These are phyloP conservation scores for Podospora pseudocomata DNA, from an alignment of 495 filamentous ascomycete species.

Conservation along the genomic window DNA sequence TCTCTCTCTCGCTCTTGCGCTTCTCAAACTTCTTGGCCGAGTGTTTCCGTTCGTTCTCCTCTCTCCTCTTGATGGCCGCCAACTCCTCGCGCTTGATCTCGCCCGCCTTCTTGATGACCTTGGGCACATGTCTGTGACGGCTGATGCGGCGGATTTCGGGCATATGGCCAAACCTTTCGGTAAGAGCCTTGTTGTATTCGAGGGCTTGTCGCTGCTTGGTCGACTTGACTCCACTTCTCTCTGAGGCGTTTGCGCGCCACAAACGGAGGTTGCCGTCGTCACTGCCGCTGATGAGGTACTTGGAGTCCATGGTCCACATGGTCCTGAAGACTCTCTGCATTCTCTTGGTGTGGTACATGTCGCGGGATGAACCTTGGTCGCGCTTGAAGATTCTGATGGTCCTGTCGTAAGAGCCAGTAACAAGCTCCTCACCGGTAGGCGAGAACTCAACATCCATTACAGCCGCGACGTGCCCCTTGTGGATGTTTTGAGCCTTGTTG, in stretches of 20 bases:
- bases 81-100: slow-evolving; percentile 96
- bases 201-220: slow-evolving; percentile 76
- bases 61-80: slow-evolving; percentile 75
- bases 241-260: slow-evolving; percentile 86
- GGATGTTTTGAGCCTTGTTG: slow-evolving; percentile 68
- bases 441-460: slow-evolving; percentile 97
- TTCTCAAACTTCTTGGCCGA: slow-evolving; percentile 70
- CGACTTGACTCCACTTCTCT: slow-evolving; percentile 79
- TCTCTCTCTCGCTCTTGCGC: slow-evolving; percentile 82
- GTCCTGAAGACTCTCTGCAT: slow-evolving; percentile 86
- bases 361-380: slow-evolving; percentile 74
- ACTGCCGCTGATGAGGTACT: slow-evolving; percentile 78
- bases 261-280: slow-evolving; percentile 94
- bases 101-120: slow-evolving; percentile 92
- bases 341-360: slow-evolving; percentile 95
- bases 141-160: slow-evolving; percentile 90
- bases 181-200: slow-evolving; percentile 87
- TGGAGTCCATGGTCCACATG: slow-evolving; percentile 80
- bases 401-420: slow-evolving; percentile 72
- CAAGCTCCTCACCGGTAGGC: slow-evolving; percentile 90
- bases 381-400: slow-evolving; percentile 70
- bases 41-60: slow-evolving; percentile 93
- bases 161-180: slow-evolving; percentile 87
- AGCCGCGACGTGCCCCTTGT: slow-evolving; percentile 92
- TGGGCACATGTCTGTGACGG: slow-evolving; percentile 86